Base-by-base conservation (phyloP, 2,329 filamentous ascomycete species). In the Akanthomyces muscarius region DNA sequence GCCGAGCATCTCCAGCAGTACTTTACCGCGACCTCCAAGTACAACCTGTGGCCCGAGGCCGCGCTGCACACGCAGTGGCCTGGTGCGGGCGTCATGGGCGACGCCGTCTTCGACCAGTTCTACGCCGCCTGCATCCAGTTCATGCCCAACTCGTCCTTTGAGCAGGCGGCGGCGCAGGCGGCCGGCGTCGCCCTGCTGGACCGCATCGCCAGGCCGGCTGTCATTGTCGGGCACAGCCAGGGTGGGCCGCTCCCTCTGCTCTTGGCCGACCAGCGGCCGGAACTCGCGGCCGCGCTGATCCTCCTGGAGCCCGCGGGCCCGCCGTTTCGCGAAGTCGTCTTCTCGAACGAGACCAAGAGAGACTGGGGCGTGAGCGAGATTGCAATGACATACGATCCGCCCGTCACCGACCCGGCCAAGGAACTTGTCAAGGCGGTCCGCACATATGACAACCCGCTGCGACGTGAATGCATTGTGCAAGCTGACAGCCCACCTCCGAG, bases 281-380 rank as follows among this genome's bases (percentile, higher is more conserved):
- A 71, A 4, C 72, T 81, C 3, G 74, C 78, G 5, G 74, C 75
- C 51, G 76, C 71, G 0, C 70, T 83, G 3, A 68, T 83, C 1
- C 69, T 76, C 0, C 66, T 83, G 2, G 81, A 83, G 68, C 79
- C 80, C 2, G 73, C 72, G 0, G 80, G 80, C 0, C 80, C 81
- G 13, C 80, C 79, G 0, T 83, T 83, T 66, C 71, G 67, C 30
- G 77, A 82, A 16, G 73, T 72, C 11, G 69, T 76, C 36, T 74
- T 79, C 42, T 73, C 70, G n/a, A 74, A 68, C 25, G 68, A 66
- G 0, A 65, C 73, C 1, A 70, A 73, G 3, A 70, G 76, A 2
- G 67, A 73, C 0, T 85, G 75, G 68, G 83, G 81, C 1, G 65
- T 85, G 6, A 77, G 81, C 6, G 75, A 81, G 51, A 75, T 80